Conservation (phyloP, 1,284 basidiomycete species). For the Trametes polyzona region DNA sequence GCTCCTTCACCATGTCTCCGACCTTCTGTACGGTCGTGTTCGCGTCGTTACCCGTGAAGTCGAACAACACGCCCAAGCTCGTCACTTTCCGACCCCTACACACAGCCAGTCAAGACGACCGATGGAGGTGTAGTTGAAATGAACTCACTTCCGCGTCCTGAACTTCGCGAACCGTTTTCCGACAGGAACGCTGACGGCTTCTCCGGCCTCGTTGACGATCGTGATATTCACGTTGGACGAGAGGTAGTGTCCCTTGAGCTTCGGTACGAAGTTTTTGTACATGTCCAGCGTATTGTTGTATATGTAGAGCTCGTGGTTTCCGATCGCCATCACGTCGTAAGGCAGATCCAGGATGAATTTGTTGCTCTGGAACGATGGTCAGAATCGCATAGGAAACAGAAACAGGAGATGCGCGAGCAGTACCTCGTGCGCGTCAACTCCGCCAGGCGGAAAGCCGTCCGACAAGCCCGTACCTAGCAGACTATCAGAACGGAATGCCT, state of each 20-base stretch:
- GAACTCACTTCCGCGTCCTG: slow-evolving; percentile 66
- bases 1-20: slow-evolving; percentile 74
- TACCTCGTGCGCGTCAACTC: slow-evolving; percentile 74
- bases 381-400: slow-evolving; percentile 1
- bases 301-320: slow-evolving; percentile 89
- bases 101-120: too few species aligned
- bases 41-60: slow-evolving; percentile 67
- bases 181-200: slow-evolving; percentile 59
- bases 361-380: slow-evolving; percentile 50
- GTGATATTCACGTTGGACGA: slow-evolving; percentile 89
- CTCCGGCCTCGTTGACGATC: slow-evolving; percentile 53
- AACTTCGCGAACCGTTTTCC: slow-evolving; percentile 79
- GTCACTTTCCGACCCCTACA: slow-evolving; percentile 72
- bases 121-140: not conserved
- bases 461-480: slow-evolving; percentile 67
- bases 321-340: slow-evolving; percentile 85
- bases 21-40: slow-evolving; percentile 80
- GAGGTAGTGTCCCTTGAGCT: slow-evolving; percentile 75
- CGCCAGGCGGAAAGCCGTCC: slow-evolving; percentile 74
- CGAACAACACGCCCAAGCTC: slow-evolving; percentile 79
- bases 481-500: not conserved
- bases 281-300: slow-evolving; percentile 80
- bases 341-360: slow-evolving; percentile 75
- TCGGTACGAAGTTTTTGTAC: slow-evolving; percentile 78
- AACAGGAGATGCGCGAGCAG: slow-evolving; percentile 14